Evolutionary conservation across 192 early-diverging fungal species (phyloP), one percentile per base, ranked within the genome.

Genomic region (Umbelopsis isabellina): DNA sequence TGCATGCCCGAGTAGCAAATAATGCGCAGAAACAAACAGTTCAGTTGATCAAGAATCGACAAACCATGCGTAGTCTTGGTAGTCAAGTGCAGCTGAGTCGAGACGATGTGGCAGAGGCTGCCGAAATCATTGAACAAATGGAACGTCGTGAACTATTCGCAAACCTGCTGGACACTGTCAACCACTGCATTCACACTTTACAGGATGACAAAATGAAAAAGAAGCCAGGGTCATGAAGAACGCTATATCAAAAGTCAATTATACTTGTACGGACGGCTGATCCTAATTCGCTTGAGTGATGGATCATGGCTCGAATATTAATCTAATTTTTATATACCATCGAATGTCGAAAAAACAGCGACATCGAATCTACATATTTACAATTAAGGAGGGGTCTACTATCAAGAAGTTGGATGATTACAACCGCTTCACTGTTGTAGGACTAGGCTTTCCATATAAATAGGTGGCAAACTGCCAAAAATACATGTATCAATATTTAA

Each of bases 401-500:
- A 4, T 10, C 6, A 1, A 41, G 6, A 41, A 41, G 37, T 61
- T 27, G 13, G 23, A 33, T 15, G 5, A 13, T 61, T 30, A 61
- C 27, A 61, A 18, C 15, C 27, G 30, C 15, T 61, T 61, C 12
- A 61, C 30, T n/a, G 55, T 37, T 5, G 27, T 8, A 35, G 55
- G 30, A 2, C 27, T 25, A 16, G 55, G 55, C 33, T 33, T 61
- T 33, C 91, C 91, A 71, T 94, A 94, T 50, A 90, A 68, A 75
- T 91, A 93, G 2, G 92, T 92, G 6, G 93, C 92, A 35, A 83
- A 84, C 20, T 61, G 12, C 30, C 7, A 2, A 3, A 12, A 11
- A 35, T 35, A 33, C 7, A 18, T 61, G 6, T 33, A 35, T 61
- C 55, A 61, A 61, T 35, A 61, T 61, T 15, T 1, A 2, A 35